A percentile compares a stretch with the other conserved stretches of the same genome.
phyloP scores from a whole-genome alignment of 495 filamentous ascomycete genomes.

The Xylaria venustula region DNA sequence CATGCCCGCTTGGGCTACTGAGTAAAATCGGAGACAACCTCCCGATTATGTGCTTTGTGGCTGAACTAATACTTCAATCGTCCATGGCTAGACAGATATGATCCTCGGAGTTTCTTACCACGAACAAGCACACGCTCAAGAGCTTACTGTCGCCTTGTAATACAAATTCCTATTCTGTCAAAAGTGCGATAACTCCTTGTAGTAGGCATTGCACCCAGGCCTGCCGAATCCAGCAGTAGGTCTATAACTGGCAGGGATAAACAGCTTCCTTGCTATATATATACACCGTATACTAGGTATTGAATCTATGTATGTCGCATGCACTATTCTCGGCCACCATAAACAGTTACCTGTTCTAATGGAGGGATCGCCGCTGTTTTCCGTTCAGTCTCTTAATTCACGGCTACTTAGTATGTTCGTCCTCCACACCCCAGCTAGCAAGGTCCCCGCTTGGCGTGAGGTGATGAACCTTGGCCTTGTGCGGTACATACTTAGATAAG shows the following conservation, averaged over 20 bases:
- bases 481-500: too few species aligned
- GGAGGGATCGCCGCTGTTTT: conserved; percentile 6
- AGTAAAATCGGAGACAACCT: background rate
- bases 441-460: background rate
- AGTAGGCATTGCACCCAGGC: too few species aligned
- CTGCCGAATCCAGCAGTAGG: too few species aligned
- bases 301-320: too few species aligned
- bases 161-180: background rate
- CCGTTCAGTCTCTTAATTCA: background rate
- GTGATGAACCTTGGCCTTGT: too few species aligned
- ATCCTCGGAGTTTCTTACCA: too few species aligned
- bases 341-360: background rate
- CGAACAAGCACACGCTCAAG: too few species aligned
- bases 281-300: too few species aligned
- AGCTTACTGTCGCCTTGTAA: conserved; percentile 8
- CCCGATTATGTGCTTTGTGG: conserved; percentile 1
- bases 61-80: background rate
- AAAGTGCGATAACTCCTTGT: background rate
- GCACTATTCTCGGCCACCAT: background rate
- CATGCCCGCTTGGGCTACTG: too few species aligned
- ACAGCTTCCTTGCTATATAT: too few species aligned
- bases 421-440: background rate
- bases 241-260: too few species aligned
- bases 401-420: background rate
- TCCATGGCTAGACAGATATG: too few species aligned